Evolutionary conservation across 2,329 filamentous ascomycete genomes (phyloP), one percentile per base, ranked within the genome.

Genomic region (Aquanectria penicillioides): DNA sequence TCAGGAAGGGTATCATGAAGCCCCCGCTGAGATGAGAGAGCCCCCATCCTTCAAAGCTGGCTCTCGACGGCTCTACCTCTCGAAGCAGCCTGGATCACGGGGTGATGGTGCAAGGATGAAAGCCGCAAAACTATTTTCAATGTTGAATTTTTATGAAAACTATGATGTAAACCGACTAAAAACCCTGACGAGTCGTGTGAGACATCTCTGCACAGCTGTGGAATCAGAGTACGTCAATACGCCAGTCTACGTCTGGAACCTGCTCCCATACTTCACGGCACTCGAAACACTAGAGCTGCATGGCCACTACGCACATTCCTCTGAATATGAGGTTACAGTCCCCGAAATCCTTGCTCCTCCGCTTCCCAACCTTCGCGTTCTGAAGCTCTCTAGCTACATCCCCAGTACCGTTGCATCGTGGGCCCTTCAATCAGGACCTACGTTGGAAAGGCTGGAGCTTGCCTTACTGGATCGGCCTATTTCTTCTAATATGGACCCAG

Each of bases 211-310:
- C 10, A 57, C 58, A 1, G 44, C 50, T 4, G 17, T 68, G 5
- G 20, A 46, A 6, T 17, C 15, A 12, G 7, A 9, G 11, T 31
- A 12, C 4, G n/a, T 18, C 26, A 12, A 12, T 29, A n/a, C n/a
- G 28, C n/a, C 20, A 20, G 18, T 17, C 37, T 20, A 2, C 13
- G 5, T 44, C 8, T 68, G 65, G 63, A 9, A 43, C 2, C 22
- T 66, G 1, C 3, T 68, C 1, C 59, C 61, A 1, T 63, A 55
- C 5, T 67, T 68, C 2, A 25, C 31, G 2, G 63, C 57, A 3
- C 37, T 68, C 0, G 56, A 63, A 18, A 38, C 44, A 0, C 18
- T 68, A 2, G 63, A 68, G 28, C 12, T 68, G 2, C 50, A 68
- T 4, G 54, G 57, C 1, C 18, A 15, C 2, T 33, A 12, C 18